Evolutionary conservation across 768 basidiomycete genomes (phyloP).

Genomic region (Russula sp.): DNA sequence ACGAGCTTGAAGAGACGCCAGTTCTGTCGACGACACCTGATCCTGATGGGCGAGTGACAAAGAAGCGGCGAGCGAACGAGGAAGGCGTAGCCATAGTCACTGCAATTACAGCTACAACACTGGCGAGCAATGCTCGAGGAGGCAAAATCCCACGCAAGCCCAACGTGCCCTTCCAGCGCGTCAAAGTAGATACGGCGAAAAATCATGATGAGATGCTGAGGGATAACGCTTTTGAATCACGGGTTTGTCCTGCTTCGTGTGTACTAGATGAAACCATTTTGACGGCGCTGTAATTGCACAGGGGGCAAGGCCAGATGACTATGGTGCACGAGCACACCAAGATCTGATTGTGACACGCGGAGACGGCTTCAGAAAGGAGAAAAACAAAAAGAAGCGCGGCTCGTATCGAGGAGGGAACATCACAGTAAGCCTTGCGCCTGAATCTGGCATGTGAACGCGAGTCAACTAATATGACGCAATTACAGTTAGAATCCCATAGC

Average conservation of each 20-base stretch:
- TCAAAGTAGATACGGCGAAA: conserved; percentile 57
- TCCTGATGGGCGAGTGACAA: conserved; percentile 2
- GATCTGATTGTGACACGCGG: conserved; percentile 93
- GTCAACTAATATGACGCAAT: neutral
- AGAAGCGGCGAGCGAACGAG: conserved; percentile 21
- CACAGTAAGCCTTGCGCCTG: conserved; percentile 45
- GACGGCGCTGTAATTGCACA: conserved; percentile 28
- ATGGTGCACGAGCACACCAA: conserved; percentile 76
- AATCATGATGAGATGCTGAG: conserved; percentile 43
- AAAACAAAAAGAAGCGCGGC: conserved; percentile 98
- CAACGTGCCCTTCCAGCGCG: conserved; percentile 73
- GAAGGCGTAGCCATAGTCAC: conserved; percentile 13
- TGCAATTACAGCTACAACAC: neutral
- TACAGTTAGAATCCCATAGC: conserved; percentile 74
- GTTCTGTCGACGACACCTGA: neutral
- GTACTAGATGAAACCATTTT: conserved; percentile 5
- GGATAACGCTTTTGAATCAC: conserved; percentile 78
- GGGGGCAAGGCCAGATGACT: conserved; percentile 70
- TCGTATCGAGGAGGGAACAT: conserved; percentile 94
- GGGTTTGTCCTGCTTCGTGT: conserved; percentile 42
- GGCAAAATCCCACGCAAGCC: conserved; percentile 35
- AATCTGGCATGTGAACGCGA: conserved; percentile 1
- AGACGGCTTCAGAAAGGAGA: conserved; percentile 95
- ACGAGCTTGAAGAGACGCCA: conserved; percentile 15
- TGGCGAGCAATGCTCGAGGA: conserved; percentile 22